Conservation (phyloP, 2,329 filamentous ascomycete genomes). For the Trichoderma lentiforme region DNA sequence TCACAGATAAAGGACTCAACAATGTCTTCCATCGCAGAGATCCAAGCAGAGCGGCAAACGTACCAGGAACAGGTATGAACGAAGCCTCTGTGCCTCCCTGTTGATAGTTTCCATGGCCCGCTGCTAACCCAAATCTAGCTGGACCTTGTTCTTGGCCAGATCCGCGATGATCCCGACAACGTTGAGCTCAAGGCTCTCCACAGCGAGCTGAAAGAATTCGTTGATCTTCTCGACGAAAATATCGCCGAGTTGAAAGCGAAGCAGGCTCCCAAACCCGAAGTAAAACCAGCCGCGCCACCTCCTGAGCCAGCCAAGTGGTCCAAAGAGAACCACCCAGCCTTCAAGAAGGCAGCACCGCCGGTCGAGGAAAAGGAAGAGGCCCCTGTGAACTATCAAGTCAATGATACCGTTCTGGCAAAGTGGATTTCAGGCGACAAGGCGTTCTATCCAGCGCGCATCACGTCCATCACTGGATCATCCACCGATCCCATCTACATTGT, state of each 20-base stretch:
- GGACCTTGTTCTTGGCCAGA: constrained; percentile 70
- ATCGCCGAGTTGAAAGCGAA: constrained; percentile 72
- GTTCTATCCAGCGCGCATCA: constrained; percentile 91
- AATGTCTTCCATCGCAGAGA: constrained; percentile 36
- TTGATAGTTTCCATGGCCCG: background rate
- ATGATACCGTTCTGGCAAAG: constrained; percentile 85
- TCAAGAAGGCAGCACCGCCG: constrained; percentile 50
- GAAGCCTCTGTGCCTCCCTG: background rate
- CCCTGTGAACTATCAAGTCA: constrained; percentile 69
- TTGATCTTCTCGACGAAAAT: constrained; percentile 73
- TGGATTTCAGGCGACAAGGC: constrained; percentile 86
- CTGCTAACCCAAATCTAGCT: constrained; percentile 50
- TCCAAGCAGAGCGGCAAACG: constrained; percentile 52
- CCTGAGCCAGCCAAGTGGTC: constrained; percentile 69
- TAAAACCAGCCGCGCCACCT: constrained; percentile 31
- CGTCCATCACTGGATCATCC: constrained; percentile 88
- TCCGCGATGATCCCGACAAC: constrained; percentile 78
- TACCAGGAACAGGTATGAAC: constrained; percentile 56
- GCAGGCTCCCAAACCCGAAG: constrained; percentile 42
- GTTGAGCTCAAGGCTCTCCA: constrained; percentile 73
- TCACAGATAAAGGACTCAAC: too few relatives aligned
- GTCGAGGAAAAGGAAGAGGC: constrained; percentile 52
- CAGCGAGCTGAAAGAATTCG: constrained; percentile 76
- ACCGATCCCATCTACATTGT: constrained; percentile 89
- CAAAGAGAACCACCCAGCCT: constrained; percentile 75